Base-by-base conservation (phyloP, 1,284 basidiomycete species). In the Microbotryum intermedium region DNA sequence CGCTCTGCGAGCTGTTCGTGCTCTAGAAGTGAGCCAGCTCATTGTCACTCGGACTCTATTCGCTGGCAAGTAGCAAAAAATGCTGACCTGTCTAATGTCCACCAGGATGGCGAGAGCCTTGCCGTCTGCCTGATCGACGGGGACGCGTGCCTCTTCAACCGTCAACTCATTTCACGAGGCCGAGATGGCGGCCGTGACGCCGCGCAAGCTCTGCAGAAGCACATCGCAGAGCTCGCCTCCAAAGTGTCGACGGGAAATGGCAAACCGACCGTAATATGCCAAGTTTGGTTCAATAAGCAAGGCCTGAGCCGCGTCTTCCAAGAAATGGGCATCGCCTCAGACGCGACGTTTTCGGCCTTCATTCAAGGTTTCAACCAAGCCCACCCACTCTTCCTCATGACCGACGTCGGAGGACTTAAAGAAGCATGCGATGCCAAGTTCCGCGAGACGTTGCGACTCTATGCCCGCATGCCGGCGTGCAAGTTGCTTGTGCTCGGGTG, bases 111-210 rank as follows among this genome's bases (percentile, higher is more conserved):
- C 56, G 78, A 78, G 50, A 75, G 76, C 6, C 70, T 79, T 25
- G 76, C 83, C 47, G 74, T 82, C 46, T 78, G 79, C 63, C 77
- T 86, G 50, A 74, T 86, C 57, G 84, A 86, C 65, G 85, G 84
- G 23, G 84, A 86, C 67, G 84, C 83, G 4, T 78, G 80, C 10
- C 82, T 86, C 56, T 85, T 85, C 68, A 73, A 77, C 16, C 70
- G 75, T 16, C 76, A 80, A 25, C 74, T 84, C 43, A 78, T 86
- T 49, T 64, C 73, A 10, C 77, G 77, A 67, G 84, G 84, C 11
- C 77, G 79, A 23, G 62, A 59, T 5, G 70, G 62, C 10, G 76
- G 60, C 44, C 77, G 80, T 61, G 70, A 75, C 57, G 80, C 84
- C 62, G 81, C 83, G 39, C 73, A 78, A 63, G 48, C 67, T 26